Conservation (phyloP, 1,139 yeast genomes). For the Candida anutae region DNA sequence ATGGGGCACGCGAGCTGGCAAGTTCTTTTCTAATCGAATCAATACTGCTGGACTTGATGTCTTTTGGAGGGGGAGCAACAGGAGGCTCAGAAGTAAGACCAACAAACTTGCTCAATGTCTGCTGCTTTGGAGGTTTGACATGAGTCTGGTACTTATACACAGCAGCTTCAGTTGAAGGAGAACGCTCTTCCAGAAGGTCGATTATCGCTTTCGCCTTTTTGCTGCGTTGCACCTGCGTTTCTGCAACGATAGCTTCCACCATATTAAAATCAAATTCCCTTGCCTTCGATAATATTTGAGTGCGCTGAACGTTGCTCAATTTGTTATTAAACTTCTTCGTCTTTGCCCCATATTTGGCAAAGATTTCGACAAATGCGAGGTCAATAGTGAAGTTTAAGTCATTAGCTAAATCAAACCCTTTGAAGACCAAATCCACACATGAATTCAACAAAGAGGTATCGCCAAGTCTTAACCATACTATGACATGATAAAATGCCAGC, state of each 20-base stretch:
- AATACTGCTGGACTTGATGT: slow-evolving; percentile 26
- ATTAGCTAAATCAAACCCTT: slow-evolving; percentile 56
- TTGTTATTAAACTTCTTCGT: slow-evolving; percentile 62
- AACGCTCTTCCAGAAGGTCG: slow-evolving; percentile 2
- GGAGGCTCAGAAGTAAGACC: slow-evolving; percentile 29
- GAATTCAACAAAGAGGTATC: slow-evolving; percentile 68
- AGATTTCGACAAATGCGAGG: slow-evolving; percentile 39
- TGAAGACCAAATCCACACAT: slow-evolving; percentile 65
- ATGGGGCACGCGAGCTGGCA: slow-evolving; percentile 15
- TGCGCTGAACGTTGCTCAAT: slow-evolving; percentile 51
- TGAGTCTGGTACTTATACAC: slow-evolving; percentile 18
- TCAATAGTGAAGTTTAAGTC: slow-evolving; percentile 44
- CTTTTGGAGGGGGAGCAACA: slow-evolving; percentile 29
- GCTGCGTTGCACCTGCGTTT: slow-evolving; percentile 29
- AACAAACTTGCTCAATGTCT: slow-evolving; percentile 45
- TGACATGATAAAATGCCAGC: slow-evolving; percentile 51
- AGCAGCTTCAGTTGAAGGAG: slow-evolving; percentile 8
- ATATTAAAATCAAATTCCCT: slow-evolving; percentile 42
- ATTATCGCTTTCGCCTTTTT: slow-evolving; percentile 5
- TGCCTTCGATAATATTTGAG: slow-evolving; percentile 51
- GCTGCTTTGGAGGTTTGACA: slow-evolving; percentile 27
- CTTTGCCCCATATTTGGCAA: slow-evolving; percentile 58
- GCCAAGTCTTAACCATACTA: slow-evolving; percentile 76
- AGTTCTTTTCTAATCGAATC: slow-evolving; percentile 36
- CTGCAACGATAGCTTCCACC: slow-evolving; percentile 45